Evolutionary conservation across 2,329 filamentous ascomycete species (phyloP).

Genomic region (Emmonsiellopsis sp.): DNA sequence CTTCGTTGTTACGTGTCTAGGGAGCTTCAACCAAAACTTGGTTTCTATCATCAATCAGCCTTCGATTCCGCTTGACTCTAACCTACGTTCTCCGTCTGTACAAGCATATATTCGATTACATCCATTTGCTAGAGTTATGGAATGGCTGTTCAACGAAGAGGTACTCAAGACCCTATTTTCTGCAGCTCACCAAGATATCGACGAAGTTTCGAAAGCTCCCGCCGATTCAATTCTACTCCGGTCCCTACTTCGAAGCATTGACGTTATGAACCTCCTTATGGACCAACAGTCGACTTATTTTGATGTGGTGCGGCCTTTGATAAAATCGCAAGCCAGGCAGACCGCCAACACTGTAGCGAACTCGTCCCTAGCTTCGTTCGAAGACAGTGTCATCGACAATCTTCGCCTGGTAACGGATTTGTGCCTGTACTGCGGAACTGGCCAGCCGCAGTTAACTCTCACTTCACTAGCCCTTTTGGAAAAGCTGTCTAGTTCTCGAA

Average conservation of each 20-base stretch:
- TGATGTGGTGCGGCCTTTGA: slow-evolving; percentile 71
- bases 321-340: slow-evolving; percentile 56
- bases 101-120: slow-evolving; percentile 76
- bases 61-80: slow-evolving; percentile 62
- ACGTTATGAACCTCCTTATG: slow-evolving; percentile 73
- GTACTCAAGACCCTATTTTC: slow-evolving; percentile 71
- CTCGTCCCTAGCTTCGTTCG: slow-evolving; percentile 74
- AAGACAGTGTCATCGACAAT: slow-evolving; percentile 79
- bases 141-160: slow-evolving; percentile 94
- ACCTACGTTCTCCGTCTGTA: slow-evolving; percentile 61
- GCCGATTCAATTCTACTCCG: slow-evolving; percentile 74
- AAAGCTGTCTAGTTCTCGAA: slow-evolving; percentile 74
- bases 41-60: slow-evolving; percentile 76
- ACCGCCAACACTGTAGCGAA: slow-evolving; percentile 58
- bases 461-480: slow-evolving; percentile 74
- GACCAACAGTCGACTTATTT: slow-evolving; percentile 86
- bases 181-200: slow-evolving; percentile 65
- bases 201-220: slow-evolving; percentile 60
- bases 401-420: slow-evolving; percentile 70
- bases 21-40: slow-evolving; percentile 88
- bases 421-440: slow-evolving; percentile 76
- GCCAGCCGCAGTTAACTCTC: slow-evolving; percentile 69
- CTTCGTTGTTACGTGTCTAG: slow-evolving; percentile 69
- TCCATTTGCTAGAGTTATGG: slow-evolving; percentile 90
- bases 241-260: slow-evolving; percentile 67